Conservation (phyloP, 192 early-diverging fungal genomes). For the Backusella tarrabulga region DNA sequence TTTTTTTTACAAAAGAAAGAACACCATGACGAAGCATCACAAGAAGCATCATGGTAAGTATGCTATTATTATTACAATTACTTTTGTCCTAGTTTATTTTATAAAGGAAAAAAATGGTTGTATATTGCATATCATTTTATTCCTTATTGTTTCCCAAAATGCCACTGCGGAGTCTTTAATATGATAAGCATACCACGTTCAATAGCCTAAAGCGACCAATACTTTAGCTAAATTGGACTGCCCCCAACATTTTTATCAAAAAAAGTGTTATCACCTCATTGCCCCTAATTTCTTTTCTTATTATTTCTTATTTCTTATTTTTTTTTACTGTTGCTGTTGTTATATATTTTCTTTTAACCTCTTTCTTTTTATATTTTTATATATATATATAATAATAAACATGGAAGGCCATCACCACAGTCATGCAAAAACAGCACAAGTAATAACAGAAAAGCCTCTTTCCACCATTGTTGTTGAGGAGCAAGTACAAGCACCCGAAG, state of each 20-base stretch:
- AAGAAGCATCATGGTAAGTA: background rate
- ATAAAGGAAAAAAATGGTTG: background rate
- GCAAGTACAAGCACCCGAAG: background rate
- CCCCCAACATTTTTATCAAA: constrained; percentile 1
- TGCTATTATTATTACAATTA: background rate
- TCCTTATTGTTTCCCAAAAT: constrained; percentile 5
- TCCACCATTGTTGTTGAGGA: background rate
- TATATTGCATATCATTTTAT: background rate
- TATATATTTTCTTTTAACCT: background rate
- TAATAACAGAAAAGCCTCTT: background rate
- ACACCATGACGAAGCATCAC: background rate
- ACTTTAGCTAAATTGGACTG: constrained; percentile 6
- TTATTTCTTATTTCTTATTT: background rate
- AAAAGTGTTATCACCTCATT: background rate
- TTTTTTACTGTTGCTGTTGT: background rate
- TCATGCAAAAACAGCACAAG: background rate
- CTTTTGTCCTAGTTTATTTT: background rate
- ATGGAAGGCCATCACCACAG: background rate
- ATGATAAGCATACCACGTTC: constrained; percentile 1
- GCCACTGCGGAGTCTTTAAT: constrained; percentile 8
- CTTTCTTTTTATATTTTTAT: background rate
- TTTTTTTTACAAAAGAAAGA: background rate
- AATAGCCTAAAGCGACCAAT: constrained; percentile 6
- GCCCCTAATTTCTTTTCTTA: background rate
- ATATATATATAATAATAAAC: background rate